Conservation (phyloP, 1,284 basidiomycete genomes). For the Cutaneotrichosporon cavernicola region DNA sequence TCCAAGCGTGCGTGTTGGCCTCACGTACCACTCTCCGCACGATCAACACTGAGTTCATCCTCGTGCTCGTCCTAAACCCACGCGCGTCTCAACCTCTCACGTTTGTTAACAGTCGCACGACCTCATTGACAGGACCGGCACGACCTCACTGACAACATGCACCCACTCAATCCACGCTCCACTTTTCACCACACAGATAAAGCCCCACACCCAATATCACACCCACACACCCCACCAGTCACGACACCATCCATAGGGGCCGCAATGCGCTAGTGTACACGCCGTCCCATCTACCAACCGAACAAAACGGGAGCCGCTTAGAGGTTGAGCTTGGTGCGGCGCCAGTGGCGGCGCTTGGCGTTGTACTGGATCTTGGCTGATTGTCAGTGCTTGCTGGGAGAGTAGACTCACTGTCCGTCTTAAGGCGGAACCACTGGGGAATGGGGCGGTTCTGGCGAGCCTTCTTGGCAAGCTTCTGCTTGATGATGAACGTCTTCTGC, state of each 20-base stretch:
- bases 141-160: background rate
- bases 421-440: constrained; percentile 97
- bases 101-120: no score
- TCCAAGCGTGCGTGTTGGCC: no score
- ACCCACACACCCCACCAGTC: background rate
- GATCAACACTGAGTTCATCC: no score
- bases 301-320: constrained; percentile 54
- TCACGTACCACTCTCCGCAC: no score
- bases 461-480: constrained; percentile 96
- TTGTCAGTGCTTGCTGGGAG: background rate
- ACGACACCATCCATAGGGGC: constrained; percentile 17
- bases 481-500: constrained; percentile 45
- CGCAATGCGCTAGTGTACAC: constrained; percentile 15
- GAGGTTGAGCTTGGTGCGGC: constrained; percentile 91
- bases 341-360: constrained; percentile 91
- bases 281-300: constrained; percentile 8
- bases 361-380: constrained; percentile 65
- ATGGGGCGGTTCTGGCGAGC: constrained; percentile 94
- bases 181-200: background rate
- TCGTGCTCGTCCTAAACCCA: no score
- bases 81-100: no score
- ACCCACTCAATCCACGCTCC: background rate
- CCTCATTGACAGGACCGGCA: no score
- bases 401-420: constrained; percentile 69
- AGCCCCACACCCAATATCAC: background rate